Conservation (phyloP, 2,329 filamentous ascomycete species). For the Boeremia lycopersici region DNA sequence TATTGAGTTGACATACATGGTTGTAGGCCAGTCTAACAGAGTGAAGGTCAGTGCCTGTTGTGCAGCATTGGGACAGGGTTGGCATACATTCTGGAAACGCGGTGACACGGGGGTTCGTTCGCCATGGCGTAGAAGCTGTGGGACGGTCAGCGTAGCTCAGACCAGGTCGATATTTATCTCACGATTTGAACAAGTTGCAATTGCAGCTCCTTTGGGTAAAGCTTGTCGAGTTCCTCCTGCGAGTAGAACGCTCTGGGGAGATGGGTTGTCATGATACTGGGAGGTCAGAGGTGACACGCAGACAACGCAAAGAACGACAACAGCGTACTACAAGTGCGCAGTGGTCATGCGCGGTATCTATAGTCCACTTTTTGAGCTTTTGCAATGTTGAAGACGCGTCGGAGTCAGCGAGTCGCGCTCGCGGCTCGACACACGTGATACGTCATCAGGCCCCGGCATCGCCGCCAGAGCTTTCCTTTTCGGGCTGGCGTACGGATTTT, state of each 20-base stretch:
- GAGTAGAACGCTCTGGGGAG: slow-evolving; percentile 77
- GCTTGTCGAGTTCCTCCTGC: slow-evolving; percentile 74
- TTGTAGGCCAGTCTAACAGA: slow-evolving; percentile 37
- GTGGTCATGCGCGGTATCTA: neutral
- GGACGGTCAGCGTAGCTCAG: slow-evolving; percentile 10
- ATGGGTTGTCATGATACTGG: slow-evolving; percentile 73
- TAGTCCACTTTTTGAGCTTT: neutral
- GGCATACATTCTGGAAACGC: slow-evolving; percentile 81
- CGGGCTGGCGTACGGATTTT: slow-evolving; percentile 10
- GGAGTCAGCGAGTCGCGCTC: slow-evolving; percentile 11
- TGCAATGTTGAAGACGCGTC: neutral
- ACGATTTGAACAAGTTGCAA: slow-evolving; percentile 89
- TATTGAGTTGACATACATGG: slow-evolving; percentile 32
- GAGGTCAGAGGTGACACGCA: neutral
- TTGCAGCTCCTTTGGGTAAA: slow-evolving; percentile 81
- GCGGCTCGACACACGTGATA: slow-evolving; percentile 27
- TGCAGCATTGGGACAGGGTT: neutral
- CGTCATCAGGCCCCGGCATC: slow-evolving; percentile 17
- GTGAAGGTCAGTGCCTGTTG: slow-evolving; percentile 8
- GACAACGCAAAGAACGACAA: neutral
- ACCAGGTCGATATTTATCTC: slow-evolving; percentile 31
- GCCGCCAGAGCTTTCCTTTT: slow-evolving; percentile 11
- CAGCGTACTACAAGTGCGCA: no score
- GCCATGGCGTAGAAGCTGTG: slow-evolving; percentile 52
- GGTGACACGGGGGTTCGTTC: slow-evolving; percentile 83